A percentile compares a stretch with the other conserved stretches of the same genome.
Evolutionary conservation across 73 alveolate genomes (phyloP).

Genomic region (Breviolum minutum): DNA sequence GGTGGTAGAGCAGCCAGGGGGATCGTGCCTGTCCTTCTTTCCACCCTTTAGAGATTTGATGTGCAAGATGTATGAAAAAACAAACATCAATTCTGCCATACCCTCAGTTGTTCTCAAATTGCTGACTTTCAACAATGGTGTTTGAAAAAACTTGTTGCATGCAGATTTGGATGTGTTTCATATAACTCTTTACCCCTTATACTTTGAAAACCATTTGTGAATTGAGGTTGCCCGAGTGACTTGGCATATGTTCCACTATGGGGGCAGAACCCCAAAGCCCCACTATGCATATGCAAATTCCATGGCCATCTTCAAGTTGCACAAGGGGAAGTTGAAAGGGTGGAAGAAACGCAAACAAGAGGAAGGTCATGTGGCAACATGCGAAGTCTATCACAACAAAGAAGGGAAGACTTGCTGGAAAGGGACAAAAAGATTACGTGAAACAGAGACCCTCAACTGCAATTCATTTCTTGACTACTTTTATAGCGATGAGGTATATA

Average conservation of each 20-base stretch:
- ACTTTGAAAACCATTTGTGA: neutral
- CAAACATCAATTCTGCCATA: neutral
- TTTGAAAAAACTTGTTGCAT: no score
- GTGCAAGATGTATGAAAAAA: neutral
- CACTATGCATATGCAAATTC: conserved; percentile 14
- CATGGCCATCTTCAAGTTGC: neutral
- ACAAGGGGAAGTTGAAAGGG: neutral
- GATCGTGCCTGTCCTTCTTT: neutral
- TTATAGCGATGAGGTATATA: no score
- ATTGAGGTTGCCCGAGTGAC: neutral
- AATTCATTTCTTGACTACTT: neutral
- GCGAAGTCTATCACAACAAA: neutral
- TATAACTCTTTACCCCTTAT: neutral
- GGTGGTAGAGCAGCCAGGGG: neutral
- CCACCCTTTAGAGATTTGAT: neutral
- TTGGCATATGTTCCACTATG: conserved; percentile 37
- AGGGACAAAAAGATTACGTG: neutral
- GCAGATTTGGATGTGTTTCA: no score
- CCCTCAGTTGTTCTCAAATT: neutral
- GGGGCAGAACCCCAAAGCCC: conserved; percentile 7
- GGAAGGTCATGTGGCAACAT: neutral
- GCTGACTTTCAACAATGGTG: no score
- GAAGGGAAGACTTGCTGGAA: neutral
- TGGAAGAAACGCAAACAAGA: neutral
- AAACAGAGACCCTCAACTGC: neutral